Base-by-base conservation (phyloP, 768 basidiomycete genomes). In the Hygrophorus pudorinus region DNA sequence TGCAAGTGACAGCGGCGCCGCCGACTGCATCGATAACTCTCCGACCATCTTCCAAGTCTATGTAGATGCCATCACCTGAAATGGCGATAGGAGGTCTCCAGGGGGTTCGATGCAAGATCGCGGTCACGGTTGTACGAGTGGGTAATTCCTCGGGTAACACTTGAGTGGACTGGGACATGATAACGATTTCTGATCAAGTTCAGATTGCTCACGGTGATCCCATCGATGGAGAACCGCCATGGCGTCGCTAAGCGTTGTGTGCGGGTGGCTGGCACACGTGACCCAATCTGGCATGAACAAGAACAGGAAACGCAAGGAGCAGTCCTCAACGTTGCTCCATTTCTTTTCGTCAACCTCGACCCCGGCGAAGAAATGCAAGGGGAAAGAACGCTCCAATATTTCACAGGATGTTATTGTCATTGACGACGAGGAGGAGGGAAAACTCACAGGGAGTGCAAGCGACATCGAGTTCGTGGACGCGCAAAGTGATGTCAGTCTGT, bases 1-100 rank as follows among this genome's bases (percentile, higher is more conserved):
- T 58, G 58, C 83, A 87, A 9, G 79, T 60, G 21, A 93, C 90
- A 8, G 90, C 87, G 5, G 88, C 88, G 21, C 89, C 90, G 36
- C 90, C 90, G 36, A 86, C 78, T 5, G 73, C 85, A 63, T 93
- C 89, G 52, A 91, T 70, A 24, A 90, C 56, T 45, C 63, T 72
- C 41, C 65, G 67, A 0, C 88, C 89, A 60, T 79, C 78, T 51
- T 81, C 76, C 5, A 90, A 71, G 16, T 73, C 72, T 35, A 90
- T 61, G 55, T 89, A 86, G 29, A 79, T 72, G 13, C 87, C 87
- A 51, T 83, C 63, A 2, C 68, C 83, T 10, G 70, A 60, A 12
- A 73, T 66, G 3, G 84, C 87, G 10, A 88, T 65, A 11, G 83
- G 84, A 8, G 81, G 85, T 21, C 56, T 69, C 81, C 81, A 86